These are phyloP conservation scores for Ophiostoma piceae DNA, from an alignment of 2,329 filamentous ascomycete genomes.

Conservation along the genomic window DNA sequence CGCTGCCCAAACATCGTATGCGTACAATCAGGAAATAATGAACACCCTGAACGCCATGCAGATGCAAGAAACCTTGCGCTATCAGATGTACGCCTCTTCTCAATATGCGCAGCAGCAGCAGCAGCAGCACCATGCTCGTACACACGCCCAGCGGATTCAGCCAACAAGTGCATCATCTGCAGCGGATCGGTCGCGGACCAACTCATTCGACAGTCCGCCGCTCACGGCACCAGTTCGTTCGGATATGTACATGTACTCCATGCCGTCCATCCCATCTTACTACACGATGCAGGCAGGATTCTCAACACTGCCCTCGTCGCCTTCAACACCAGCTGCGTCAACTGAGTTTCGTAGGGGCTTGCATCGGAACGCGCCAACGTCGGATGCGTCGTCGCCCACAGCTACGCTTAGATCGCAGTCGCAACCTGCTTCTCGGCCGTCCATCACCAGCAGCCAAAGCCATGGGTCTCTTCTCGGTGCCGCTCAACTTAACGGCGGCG, in stretches of 20 bases:
- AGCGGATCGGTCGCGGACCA: constrained; percentile 53
- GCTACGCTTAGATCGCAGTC: constrained; percentile 60
- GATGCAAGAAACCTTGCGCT: constrained; percentile 39
- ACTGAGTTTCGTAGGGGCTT: constrained; percentile 54
- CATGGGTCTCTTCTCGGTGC: constrained; percentile 23
- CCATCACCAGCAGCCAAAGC: constrained; percentile 34
- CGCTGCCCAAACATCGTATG: constrained; percentile 37
- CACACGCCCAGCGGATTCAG: constrained; percentile 43
- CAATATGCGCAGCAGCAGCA: constrained; percentile 42
- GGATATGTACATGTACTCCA: constrained; percentile 51
- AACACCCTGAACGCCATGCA: constrained; percentile 34
- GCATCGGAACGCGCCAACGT: constrained; percentile 49
- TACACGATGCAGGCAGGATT: constrained; percentile 39
- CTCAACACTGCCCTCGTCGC: constrained; percentile 53
- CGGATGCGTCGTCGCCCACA: constrained; percentile 45
- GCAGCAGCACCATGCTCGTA: constrained; percentile 34
- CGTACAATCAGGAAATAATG: constrained; percentile 32
- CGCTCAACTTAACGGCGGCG: constrained; percentile 32
- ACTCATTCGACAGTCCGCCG: constrained; percentile 58
- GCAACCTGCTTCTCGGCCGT: constrained; percentile 53
- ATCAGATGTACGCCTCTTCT: constrained; percentile 45
- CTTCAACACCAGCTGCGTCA: constrained; percentile 40
- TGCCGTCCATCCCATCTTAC: constrained; percentile 41
- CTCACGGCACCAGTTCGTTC: constrained; percentile 53
- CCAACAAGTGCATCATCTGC: constrained; percentile 35